Base-by-base conservation (phyloP, 2,329 filamentous ascomycete species). In the Pezicula rhizophila region DNA sequence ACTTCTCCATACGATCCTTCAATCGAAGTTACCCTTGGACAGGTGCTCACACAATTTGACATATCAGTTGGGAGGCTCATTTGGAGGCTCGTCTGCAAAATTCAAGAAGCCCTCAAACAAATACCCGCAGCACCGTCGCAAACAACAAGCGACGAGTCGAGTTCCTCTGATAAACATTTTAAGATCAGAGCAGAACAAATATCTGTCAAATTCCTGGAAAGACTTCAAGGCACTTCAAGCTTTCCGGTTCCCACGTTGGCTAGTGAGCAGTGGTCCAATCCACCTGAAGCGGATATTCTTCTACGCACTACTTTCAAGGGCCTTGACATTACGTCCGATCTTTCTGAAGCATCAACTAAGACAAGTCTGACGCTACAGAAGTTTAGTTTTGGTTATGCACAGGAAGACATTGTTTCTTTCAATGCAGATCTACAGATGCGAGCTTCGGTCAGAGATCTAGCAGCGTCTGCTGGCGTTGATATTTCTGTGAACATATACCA, bases 391-490 rank as follows among this genome's bases (percentile, higher is more conserved):
- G 81, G 82, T 1, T 85, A 85, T 59, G 72, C 74, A 2, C 71
- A 78, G 52, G 79, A 79, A 35, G 76, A 82, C 48, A 83, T 86
- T 33, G 53, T 86, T 33, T 83, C 78, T 1, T 85, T 86, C 52
- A 77, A 84, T 55, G 72, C 74, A 35, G 72, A 70, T 15, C 68
- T 74, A 33, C 76, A 79, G 42, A 76, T 83, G 74, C 75, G 74
- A 34, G 72, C 77, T 25, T 85, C 81, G 2, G 72, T 81, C 2
- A 72, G 74, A 44, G 81, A 82, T 57, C 74, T 77, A 0, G 78
- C 81, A 52, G 73, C 79, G 1, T 71, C 77, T 1, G 68, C 72
- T 5, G 80, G 80, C 1, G 70, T 78, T 18, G 82, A 85, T 57
- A 59, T 85, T 8, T 76, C 75, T 1, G 61, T 82, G 37, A 78